Percentiles rank a stretch among this genome's conserved stretches.
Evolutionary conservation across 2,329 filamentous ascomycete species (phyloP).

Genomic region (Furcasterigmium sp.): DNA sequence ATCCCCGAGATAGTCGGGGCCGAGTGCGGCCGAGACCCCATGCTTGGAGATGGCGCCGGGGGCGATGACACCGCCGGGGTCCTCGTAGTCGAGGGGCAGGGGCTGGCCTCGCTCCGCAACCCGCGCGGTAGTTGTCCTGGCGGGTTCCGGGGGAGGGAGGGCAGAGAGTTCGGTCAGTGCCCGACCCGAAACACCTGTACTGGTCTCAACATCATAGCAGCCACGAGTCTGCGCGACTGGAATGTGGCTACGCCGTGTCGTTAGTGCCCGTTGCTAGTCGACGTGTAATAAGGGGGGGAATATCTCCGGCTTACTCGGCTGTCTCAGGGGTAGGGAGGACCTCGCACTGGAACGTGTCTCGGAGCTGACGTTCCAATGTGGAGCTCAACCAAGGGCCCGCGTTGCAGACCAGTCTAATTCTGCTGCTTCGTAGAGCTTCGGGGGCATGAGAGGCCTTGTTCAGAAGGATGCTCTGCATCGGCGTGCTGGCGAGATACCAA

Average conservation of each 20-base stretch:
- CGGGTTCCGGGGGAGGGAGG: too few relatives aligned
- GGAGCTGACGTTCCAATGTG: conserved; percentile 40
- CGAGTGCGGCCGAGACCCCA: conserved; percentile 51
- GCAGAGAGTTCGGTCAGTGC: too few relatives aligned
- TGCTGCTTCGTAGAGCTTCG: conserved; percentile 32
- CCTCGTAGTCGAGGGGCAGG: conserved; percentile 44
- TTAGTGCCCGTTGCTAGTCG: conserved; percentile 15
- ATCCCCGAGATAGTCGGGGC: conserved; percentile 45
- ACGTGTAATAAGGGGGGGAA: too few relatives aligned
- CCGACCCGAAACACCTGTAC: conserved; percentile 11
- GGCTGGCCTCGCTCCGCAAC: conserved; percentile 47
- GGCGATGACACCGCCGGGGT: conserved; percentile 33
- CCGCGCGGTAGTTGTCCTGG: conserved; percentile 28
- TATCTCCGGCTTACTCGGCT: conserved; percentile 39
- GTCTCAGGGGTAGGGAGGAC: conserved; percentile 56
- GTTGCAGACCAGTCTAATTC: conserved; percentile 47
- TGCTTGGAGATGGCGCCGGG: conserved; percentile 37
- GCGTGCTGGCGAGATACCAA: conserved; percentile 54
- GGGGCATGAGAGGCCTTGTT: conserved; percentile 35
- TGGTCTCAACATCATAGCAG: conserved; percentile 24
- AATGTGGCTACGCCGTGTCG: conserved; percentile 45
- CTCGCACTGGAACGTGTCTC: conserved; percentile 44
- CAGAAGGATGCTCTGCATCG: conserved; percentile 50
- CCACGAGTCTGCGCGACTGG: conserved; percentile 46
- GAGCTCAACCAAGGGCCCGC: conserved; percentile 48